These are phyloP conservation scores for Aspergillus japonicus DNA, from an alignment of 2,329 filamentous ascomycete genomes.

Conservation along the genomic window DNA sequence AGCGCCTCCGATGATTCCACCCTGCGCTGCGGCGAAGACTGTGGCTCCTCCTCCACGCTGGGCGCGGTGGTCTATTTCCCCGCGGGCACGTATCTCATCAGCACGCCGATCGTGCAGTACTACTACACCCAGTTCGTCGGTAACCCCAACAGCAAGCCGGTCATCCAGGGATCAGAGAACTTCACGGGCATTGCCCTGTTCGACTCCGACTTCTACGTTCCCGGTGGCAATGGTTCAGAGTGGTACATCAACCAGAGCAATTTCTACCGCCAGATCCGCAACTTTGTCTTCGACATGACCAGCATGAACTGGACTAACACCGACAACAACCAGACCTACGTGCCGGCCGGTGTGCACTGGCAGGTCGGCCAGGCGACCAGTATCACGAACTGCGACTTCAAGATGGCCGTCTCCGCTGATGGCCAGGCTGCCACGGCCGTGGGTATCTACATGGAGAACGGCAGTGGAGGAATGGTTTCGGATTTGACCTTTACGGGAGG, in stretches of 20 bases:
- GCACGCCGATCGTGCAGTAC: slow-evolving; percentile 5
- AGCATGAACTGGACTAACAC: slow-evolving; percentile 7
- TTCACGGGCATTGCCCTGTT: not conserved
- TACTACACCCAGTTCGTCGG: slow-evolving; percentile 11
- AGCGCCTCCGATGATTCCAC: slow-evolving; percentile 26
- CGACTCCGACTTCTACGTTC: slow-evolving; percentile 4
- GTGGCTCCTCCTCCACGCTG: slow-evolving; percentile 70
- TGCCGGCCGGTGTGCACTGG: slow-evolving; percentile 68
- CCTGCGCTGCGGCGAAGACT: slow-evolving; percentile 68
- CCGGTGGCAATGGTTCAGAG: slow-evolving; percentile 42
- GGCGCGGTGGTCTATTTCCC: slow-evolving; percentile 84
- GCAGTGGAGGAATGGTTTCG: slow-evolving; percentile 58
- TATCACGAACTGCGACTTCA: slow-evolving; percentile 68
- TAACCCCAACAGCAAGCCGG: not conserved
- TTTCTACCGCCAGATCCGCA: slow-evolving; percentile 58
- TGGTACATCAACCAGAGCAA: slow-evolving; percentile 64
- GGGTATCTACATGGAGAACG: slow-evolving; percentile 29
- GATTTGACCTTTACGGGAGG: slow-evolving; percentile 60
- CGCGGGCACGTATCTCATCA: slow-evolving; percentile 34
- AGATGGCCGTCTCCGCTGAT: slow-evolving; percentile 55
- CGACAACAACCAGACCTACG: slow-evolving; percentile 29
- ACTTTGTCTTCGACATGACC: slow-evolving; percentile 71
- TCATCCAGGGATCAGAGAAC: not conserved
- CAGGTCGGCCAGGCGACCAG: slow-evolving; percentile 71
- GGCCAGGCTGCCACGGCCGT: slow-evolving; percentile 18